Conservation (phyloP, 768 basidiomycete species). For the Lactarius evosmus region DNA sequence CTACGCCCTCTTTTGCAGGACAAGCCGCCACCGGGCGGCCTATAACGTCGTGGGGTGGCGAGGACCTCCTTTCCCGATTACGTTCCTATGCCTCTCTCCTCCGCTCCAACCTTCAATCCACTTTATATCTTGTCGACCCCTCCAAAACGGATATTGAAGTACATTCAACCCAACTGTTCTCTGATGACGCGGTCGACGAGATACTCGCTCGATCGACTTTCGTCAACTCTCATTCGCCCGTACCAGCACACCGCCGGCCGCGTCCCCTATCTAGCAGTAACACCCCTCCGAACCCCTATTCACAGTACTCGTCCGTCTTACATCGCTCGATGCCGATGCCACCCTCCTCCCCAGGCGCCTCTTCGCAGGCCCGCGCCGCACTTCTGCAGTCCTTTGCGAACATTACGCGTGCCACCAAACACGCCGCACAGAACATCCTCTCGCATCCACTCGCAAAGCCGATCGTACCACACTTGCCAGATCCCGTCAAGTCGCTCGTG, state of each 20-base stretch:
- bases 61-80: constrained; percentile 76
- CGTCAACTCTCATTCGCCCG: constrained; percentile 72
- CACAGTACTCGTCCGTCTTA: constrained; percentile 68
- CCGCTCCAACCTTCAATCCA: constrained; percentile 80
- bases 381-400: constrained; percentile 93
- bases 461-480: constrained; percentile 92
- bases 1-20: constrained; percentile 52
- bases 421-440: constrained; percentile 91
- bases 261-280: constrained; percentile 48
- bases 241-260: constrained; percentile 80
- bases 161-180: constrained; percentile 81
- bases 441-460: constrained; percentile 96
- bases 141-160: constrained; percentile 89
- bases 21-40: constrained; percentile 38
- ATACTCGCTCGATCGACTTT: constrained; percentile 79
- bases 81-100: constrained; percentile 76
- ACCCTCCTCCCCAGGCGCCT: constrained; percentile 48
- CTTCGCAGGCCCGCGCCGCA: constrained; percentile 72
- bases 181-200: constrained; percentile 84
- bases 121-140: constrained; percentile 89
- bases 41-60: constrained; percentile 77
- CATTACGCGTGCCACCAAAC: constrained; percentile 87
- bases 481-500: constrained; percentile 87
- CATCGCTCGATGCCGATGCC: constrained; percentile 68
- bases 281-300: constrained; percentile 51